Conservation (phyloP, 495 filamentous ascomycete genomes). For the Penicillium coffeae region DNA sequence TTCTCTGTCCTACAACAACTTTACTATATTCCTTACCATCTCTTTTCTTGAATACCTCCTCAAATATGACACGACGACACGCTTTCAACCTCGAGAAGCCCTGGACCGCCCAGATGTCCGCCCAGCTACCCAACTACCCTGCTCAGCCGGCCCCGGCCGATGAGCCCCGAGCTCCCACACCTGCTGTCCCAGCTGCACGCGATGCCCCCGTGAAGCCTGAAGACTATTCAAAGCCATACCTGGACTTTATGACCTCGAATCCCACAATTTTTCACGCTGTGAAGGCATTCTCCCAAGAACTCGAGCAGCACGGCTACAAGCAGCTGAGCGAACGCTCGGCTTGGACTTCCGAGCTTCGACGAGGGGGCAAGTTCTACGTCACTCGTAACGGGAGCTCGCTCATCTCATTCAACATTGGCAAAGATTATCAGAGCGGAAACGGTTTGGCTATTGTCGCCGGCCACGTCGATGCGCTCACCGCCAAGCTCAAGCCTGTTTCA, state of each 20-base stretch:
- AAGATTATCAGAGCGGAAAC: constrained; percentile 78
- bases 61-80: constrained; percentile 28
- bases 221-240: constrained; percentile 78
- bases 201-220: constrained; percentile 36
- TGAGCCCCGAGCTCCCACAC: constrained; percentile 12
- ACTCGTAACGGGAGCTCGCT: constrained; percentile 82
- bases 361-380: constrained; percentile 83
- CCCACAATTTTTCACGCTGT: constrained; percentile 93
- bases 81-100: constrained; percentile 19
- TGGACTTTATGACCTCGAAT: constrained; percentile 81
- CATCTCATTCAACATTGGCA: constrained; percentile 84
- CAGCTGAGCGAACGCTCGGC: constrained; percentile 73
- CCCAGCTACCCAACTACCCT: constrained; percentile 15
- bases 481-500: constrained; percentile 83
- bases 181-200: constrained; percentile 12
- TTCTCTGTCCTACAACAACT: constrained; percentile 9
- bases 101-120: constrained; percentile 22
- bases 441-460: constrained; percentile 78
- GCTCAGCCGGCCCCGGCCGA: constrained; percentile 3
- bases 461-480: constrained; percentile 88
- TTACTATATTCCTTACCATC: constrained; percentile 4
- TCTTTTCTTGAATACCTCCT: not conserved
- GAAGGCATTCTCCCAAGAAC: constrained; percentile 64
- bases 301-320: constrained; percentile 66
- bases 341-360: constrained; percentile 72